Base-by-base conservation (phyloP, 2,329 filamentous ascomycete species). In the Setomelanomma holmii region DNA sequence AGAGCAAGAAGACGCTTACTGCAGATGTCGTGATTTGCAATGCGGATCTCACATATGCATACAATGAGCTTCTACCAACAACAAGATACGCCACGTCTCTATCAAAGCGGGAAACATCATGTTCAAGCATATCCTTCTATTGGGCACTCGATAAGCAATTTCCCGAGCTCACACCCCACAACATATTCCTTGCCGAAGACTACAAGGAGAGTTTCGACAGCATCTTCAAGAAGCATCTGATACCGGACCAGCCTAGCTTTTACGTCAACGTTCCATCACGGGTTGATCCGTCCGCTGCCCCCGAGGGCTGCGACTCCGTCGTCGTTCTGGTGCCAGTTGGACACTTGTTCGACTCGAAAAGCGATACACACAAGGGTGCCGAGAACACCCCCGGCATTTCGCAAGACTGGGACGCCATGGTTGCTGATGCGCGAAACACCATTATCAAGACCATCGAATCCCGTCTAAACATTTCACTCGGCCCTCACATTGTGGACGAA, bases 211-310 rank as follows among this genome's bases (percentile, higher is more conserved):
- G 83, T n/a, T 91, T 91, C 64, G 88, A 91, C 71, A 82, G 83
- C 52, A 91, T 91, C 53, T 91, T 92, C 79, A 85, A 88, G 58
- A 77, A 84, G 23, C 86, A 90, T 53, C 75, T 81, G 2, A 84
- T 91, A 7, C 89, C 89, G 1, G 71, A 80, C 1, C 80, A 90
- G 52, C 89, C 89, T 0, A 88, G 84, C 49, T 92, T 91, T 77
- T 91, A 91, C 73, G 83, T 91, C 73, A 90, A 91, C 67, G 88
- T 91, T 0, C 89, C 89, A 0, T 88, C 83, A 40, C 82, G 88
- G 11, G 81, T 90, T 6, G 89, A 91, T 58, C 77, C 84, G 0
- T 81, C 81, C 0, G 89, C 89, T 1, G 88, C 89, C 0, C 89
- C 89, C 0, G 71, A 79, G 2, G 85, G 82, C 1, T 83, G 82